Percentiles rank a stretch among this genome's conserved stretches.
phyloP scores from a whole-genome alignment of 2,329 filamentous ascomycete genomes.

The Penicillium sumatraense region DNA sequence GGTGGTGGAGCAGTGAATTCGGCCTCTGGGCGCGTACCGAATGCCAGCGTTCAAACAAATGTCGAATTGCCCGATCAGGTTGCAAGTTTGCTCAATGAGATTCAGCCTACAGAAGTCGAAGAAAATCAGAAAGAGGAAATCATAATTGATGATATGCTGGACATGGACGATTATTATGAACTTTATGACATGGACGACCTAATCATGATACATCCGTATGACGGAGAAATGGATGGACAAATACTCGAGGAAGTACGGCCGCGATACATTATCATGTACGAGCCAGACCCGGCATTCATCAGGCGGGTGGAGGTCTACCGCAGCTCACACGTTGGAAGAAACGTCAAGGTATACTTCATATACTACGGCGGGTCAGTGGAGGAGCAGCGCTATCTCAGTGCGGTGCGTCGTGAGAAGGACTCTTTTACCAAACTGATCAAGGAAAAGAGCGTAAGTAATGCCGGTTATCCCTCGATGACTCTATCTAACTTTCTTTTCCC shows the following conservation, averaged over 20 bases:
- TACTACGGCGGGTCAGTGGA: conserved; percentile 95
- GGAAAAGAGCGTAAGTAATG: conserved; percentile 69
- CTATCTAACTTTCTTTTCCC: conserved; percentile 14
- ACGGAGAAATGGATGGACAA: conserved; percentile 94
- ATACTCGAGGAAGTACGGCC: conserved; percentile 94
- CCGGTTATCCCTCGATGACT: not conserved
- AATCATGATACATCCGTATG: conserved; percentile 88
- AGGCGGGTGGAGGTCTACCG: conserved; percentile 93
- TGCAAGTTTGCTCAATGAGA: conserved; percentile 77
- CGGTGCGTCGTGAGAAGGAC: conserved; percentile 93
- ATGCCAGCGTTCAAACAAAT: conserved; percentile 76
- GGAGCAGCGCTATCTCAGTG: conserved; percentile 88
- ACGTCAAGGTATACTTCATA: conserved; percentile 92
- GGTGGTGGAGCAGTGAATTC: conserved; percentile 71
- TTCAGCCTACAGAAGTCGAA: conserved; percentile 80
- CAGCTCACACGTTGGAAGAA: conserved; percentile 86
- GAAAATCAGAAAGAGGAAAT: conserved; percentile 71
- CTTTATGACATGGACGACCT: conserved; percentile 90
- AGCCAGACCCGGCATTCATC: conserved; percentile 93
- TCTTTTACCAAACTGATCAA: conserved; percentile 93
- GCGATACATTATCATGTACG: conserved; percentile 97
- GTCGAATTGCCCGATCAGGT: conserved; percentile 79
- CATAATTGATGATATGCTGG: conserved; percentile 76
- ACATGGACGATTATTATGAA: conserved; percentile 91
- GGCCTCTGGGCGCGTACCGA: conserved; percentile 67